Conservation (phyloP, 331 rosid genomes). For the Erythrophleum ivorense region DNA sequence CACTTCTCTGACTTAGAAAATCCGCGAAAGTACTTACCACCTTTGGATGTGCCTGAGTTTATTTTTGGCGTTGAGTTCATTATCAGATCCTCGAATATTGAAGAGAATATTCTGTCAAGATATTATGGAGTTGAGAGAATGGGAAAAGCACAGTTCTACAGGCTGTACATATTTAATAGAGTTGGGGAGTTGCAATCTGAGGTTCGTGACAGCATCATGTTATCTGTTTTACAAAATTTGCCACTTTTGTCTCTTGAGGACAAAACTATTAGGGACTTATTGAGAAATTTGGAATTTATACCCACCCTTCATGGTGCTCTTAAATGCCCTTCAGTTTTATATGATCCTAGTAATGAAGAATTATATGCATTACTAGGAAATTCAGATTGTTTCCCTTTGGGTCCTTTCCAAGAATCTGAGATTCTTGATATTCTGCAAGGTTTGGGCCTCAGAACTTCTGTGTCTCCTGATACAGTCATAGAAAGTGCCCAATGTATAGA, state of each 20-base stretch:
- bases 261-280: slow-evolving; percentile 63
- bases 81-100: slow-evolving; percentile 62
- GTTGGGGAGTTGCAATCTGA: slow-evolving; percentile 79
- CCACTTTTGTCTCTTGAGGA: slow-evolving; percentile 88
- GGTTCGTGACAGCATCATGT: slow-evolving; percentile 79
- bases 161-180: slow-evolving; percentile 65
- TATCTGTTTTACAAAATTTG: slow-evolving; percentile 75
- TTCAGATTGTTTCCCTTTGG: slow-evolving; percentile 82
- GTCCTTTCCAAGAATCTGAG: slow-evolving; percentile 72
- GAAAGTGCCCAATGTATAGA: slow-evolving; percentile 84
- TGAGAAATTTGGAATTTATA: slow-evolving; percentile 78
- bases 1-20: slow-evolving; percentile 79
- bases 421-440: slow-evolving; percentile 81
- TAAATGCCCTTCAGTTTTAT: slow-evolving; percentile 73
- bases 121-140: slow-evolving; percentile 82
- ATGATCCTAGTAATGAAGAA: slow-evolving; percentile 93
- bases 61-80: slow-evolving; percentile 81
- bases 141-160: slow-evolving; percentile 84
- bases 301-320: slow-evolving; percentile 71
- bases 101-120: slow-evolving; percentile 77
- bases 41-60: slow-evolving; percentile 74
- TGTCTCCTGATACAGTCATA: slow-evolving; percentile 75
- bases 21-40: slow-evolving; percentile 85
- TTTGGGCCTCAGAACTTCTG: slow-evolving; percentile 88
- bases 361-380: slow-evolving; percentile 79